Conservation (phyloP, 2,329 filamentous ascomycete species). For the Emergomyces orientalis region DNA sequence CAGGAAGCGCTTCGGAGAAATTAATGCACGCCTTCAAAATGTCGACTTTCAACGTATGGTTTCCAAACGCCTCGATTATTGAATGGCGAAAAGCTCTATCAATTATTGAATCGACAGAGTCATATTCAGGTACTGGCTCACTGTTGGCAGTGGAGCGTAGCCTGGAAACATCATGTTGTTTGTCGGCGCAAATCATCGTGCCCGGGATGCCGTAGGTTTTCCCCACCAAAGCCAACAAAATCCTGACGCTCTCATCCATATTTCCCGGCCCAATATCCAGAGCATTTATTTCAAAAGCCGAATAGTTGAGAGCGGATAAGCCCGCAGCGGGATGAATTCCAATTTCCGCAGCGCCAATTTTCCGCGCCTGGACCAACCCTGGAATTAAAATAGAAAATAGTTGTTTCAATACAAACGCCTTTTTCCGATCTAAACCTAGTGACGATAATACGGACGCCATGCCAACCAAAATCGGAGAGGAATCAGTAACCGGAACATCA, state of each 20-base stretch:
- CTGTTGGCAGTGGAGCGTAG: constrained; percentile 14
- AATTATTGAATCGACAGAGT: constrained; percentile 31
- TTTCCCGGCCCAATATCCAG: constrained; percentile 34
- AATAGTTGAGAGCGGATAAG: constrained; percentile 58
- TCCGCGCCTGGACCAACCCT: constrained; percentile 80
- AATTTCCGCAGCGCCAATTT: constrained; percentile 87
- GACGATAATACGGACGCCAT: constrained; percentile 77
- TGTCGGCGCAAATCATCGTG: constrained; percentile 23
- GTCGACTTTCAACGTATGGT: constrained; percentile 70
- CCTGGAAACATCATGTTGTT: background rate
- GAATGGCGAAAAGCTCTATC: constrained; percentile 40
- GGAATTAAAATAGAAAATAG: constrained; percentile 73
- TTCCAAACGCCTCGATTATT: constrained; percentile 55
- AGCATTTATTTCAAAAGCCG: constrained; percentile 38
- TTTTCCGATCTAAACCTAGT: constrained; percentile 76
- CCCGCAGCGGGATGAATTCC: constrained; percentile 91
- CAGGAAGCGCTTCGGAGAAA: constrained; percentile 85
- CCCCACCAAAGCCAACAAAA: constrained; percentile 30
- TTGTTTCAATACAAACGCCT: constrained; percentile 80
- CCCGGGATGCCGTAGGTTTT: constrained; percentile 35
- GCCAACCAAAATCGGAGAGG: constrained; percentile 70
- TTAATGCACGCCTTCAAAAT: constrained; percentile 83
- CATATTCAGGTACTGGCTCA: constrained; percentile 22
- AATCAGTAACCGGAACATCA: constrained; percentile 63
- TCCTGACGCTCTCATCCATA: constrained; percentile 35